Evolutionary conservation across 495 filamentous ascomycete genomes (phyloP).

Genomic region (Podospora tetraspora): DNA sequence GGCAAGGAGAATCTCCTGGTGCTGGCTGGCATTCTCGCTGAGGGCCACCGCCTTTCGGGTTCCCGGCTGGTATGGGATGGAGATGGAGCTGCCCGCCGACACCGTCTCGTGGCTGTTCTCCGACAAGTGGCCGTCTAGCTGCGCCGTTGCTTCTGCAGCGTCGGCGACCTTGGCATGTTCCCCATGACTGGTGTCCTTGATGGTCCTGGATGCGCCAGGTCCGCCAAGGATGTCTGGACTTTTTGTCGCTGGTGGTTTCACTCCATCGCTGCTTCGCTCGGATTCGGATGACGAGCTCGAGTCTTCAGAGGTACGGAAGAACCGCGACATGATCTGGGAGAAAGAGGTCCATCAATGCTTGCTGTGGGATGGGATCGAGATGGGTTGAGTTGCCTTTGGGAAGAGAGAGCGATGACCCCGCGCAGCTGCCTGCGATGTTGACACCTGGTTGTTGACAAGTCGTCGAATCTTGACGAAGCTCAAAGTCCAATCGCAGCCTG

Average conservation of each 20-base stretch:
- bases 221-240: rapidly evolving
- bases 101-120: not conserved
- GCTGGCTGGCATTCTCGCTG: constrained; percentile 6
- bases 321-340: constrained; percentile 2
- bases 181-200: not conserved
- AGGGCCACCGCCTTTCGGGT: not conserved
- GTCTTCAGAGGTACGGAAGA: constrained; percentile 7
- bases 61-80: not conserved
- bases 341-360: not conserved
- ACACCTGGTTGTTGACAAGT: not conserved
- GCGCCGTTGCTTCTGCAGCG: not conserved
- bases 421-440: not conserved
- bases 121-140: not conserved
- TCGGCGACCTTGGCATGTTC: not conserved
- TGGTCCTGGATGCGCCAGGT: not conserved
- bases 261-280: not conserved
- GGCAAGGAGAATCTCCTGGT: constrained; percentile 5
- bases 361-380: not conserved
- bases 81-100: not conserved
- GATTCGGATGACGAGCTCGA: constrained; percentile 4
- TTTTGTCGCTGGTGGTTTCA: not conserved
- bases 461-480: not conserved
- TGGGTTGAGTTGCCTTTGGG: not conserved
- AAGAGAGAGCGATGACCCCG: not conserved
- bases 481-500: not conserved